phyloP scores from a whole-genome alignment of 1,284 basidiomycete genomes.

The Butyriboletus appendiculatus region DNA sequence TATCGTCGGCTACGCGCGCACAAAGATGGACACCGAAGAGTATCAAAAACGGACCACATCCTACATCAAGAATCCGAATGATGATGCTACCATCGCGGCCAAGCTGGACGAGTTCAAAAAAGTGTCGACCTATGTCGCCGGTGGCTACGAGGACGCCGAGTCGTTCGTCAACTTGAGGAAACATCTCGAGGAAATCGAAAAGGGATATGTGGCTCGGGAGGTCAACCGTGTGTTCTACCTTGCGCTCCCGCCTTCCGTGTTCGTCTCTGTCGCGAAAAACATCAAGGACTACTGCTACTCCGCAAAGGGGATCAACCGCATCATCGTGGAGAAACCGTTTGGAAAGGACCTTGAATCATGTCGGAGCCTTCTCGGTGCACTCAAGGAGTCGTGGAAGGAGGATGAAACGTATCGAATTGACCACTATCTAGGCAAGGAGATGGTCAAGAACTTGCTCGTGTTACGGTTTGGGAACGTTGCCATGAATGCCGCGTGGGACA shows the following conservation, averaged over 20 bases:
- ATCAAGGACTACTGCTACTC: constrained; percentile 83
- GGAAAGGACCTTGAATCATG: constrained; percentile 92
- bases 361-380: constrained; percentile 71
- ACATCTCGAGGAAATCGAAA: constrained; percentile 79
- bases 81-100: constrained; percentile 55
- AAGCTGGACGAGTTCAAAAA: constrained; percentile 83
- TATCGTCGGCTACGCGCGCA: constrained; percentile 94
- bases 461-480: constrained; percentile 93
- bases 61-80: constrained; percentile 80
- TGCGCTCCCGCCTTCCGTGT: constrained; percentile 92
- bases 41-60: constrained; percentile 83
- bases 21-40: constrained; percentile 89
- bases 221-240: constrained; percentile 90
- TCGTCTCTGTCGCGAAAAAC: constrained; percentile 84
- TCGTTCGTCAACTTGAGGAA: constrained; percentile 79
- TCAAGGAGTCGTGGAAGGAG: constrained; percentile 90
- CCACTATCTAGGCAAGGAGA: constrained; percentile 98
- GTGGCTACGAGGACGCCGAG: constrained; percentile 82
- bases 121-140: constrained; percentile 79
- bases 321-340: constrained; percentile 97
- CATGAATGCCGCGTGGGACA: constrained; percentile 87
- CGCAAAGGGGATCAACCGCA: constrained; percentile 69
- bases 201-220: constrained; percentile 60
- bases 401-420: constrained; percentile 98
- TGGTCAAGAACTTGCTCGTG: constrained; percentile 97